phyloP scores from a whole-genome alignment of 2,329 filamentous ascomycete genomes.

The Diaporthe citri region DNA sequence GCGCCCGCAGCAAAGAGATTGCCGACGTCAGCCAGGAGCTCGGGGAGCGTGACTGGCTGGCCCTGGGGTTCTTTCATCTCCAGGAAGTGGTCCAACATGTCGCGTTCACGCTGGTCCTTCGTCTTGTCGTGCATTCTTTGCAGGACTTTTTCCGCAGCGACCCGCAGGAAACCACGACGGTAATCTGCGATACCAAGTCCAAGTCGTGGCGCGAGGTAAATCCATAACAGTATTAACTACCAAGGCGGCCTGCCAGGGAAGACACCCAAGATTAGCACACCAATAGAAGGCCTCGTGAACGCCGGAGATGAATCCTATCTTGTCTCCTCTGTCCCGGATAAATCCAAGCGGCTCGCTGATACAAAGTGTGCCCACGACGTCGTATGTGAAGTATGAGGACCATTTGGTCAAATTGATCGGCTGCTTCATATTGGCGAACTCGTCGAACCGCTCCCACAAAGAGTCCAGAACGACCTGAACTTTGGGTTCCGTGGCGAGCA shows the following conservation, averaged over 20 bases:
- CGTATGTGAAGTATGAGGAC: conserved; percentile 11
- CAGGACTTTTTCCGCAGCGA: background rate
- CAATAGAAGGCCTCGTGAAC: background rate
- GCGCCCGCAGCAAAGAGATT: conserved; percentile 3
- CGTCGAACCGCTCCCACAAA: conserved; percentile 1
- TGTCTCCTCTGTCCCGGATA: background rate
- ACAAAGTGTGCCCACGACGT: background rate
- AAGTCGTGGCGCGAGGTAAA: background rate
- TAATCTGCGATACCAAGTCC: background rate
- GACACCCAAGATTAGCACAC: background rate
- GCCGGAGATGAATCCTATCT: background rate
- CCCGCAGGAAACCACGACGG: background rate
- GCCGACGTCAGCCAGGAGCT: background rate
- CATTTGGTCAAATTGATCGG: background rate
- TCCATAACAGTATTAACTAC: background rate
- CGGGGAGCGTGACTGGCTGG: background rate
- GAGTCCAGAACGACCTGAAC: background rate
- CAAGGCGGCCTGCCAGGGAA: conserved; percentile 1
- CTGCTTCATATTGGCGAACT: background rate
- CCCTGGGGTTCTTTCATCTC: background rate
- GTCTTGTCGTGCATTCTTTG: background rate
- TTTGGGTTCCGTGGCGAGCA: background rate
- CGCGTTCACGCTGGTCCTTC: background rate
- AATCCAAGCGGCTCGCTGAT: conserved; percentile 11
- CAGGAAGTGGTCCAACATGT: conserved; percentile 1